phyloP scores from a whole-genome alignment of 2,329 filamentous ascomycete species.

The Sclerotinia trifoliorum region DNA sequence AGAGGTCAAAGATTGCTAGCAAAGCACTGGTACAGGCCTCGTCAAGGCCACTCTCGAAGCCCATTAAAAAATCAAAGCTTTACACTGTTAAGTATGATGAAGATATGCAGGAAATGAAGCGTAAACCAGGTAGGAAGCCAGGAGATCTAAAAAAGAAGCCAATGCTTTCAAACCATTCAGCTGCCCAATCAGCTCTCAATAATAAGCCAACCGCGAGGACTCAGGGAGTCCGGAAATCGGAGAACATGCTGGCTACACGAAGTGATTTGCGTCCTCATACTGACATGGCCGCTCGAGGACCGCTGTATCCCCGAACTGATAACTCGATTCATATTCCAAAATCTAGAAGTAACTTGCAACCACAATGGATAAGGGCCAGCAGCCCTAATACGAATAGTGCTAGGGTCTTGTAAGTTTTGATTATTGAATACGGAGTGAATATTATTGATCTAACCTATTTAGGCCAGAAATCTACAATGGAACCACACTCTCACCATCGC shows the following conservation, averaged over 20 bases:
- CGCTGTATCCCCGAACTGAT: background rate
- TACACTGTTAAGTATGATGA: constrained; percentile 29
- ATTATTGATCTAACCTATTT: background rate
- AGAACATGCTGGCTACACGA: background rate
- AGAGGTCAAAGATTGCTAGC: constrained; percentile 11
- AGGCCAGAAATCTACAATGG: background rate
- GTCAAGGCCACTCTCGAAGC: constrained; percentile 2
- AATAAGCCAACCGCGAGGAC: background rate
- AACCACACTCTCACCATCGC: constrained; percentile 12
- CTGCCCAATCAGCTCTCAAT: background rate
- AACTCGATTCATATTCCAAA: background rate
- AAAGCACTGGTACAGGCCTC: constrained; percentile 7
- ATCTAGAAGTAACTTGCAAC: background rate
- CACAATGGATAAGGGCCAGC: background rate
- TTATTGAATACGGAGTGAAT: background rate
- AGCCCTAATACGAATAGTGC: background rate
- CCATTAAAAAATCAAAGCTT: constrained; percentile 30
- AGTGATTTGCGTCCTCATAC: background rate
- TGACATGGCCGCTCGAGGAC: background rate
- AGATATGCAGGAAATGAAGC: constrained; percentile 28
- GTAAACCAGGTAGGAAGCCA: constrained; percentile 24
- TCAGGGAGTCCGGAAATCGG: background rate
- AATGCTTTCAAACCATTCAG: background rate
- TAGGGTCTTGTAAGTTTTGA: background rate
- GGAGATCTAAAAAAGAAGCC: background rate